Conservation (phyloP, 257 asterid genomes). For the Penstemon barbatus region DNA sequence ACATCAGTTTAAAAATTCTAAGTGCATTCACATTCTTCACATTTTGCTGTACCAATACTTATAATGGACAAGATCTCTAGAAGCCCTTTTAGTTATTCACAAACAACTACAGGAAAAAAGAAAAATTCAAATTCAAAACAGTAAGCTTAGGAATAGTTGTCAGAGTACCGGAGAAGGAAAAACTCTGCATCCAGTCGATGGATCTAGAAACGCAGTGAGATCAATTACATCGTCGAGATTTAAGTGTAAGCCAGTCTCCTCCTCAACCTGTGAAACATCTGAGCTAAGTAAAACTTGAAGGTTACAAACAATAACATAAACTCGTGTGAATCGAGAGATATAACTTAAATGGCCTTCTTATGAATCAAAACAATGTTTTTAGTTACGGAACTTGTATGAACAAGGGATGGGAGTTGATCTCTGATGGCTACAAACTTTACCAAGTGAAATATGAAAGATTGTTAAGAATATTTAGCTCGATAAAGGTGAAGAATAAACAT, state of each 20-base stretch:
- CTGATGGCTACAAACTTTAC: background rate
- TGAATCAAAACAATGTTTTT: background rate
- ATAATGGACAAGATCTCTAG: background rate
- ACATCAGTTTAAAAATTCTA: background rate
- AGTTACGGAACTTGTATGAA: background rate
- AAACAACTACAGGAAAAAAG: background rate
- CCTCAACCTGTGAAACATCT: slow-evolving; percentile 68
- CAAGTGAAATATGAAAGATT: background rate
- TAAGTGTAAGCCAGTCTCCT: slow-evolving; percentile 81
- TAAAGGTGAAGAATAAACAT: too few species aligned
- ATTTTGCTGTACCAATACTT: background rate
- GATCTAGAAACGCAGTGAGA: slow-evolving; percentile 77
- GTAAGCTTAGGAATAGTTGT: slow-evolving; percentile 1
- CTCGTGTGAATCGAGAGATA: background rate
- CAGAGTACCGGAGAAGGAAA: slow-evolving; percentile 75
- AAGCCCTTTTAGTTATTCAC: background rate
- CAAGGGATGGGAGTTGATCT: background rate
- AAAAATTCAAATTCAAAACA: background rate
- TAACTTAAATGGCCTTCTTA: background rate
- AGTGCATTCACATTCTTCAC: background rate
- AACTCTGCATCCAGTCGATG: slow-evolving; percentile 69
- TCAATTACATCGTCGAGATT: slow-evolving; percentile 64
- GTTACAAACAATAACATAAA: background rate
- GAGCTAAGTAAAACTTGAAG: slow-evolving; percentile 20
- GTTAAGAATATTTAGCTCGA: too few species aligned